Evolutionary conservation across 208 protist species (phyloP), one percentile per base, ranked within the genome.

Genomic region (Angomonas ambiguus): DNA sequence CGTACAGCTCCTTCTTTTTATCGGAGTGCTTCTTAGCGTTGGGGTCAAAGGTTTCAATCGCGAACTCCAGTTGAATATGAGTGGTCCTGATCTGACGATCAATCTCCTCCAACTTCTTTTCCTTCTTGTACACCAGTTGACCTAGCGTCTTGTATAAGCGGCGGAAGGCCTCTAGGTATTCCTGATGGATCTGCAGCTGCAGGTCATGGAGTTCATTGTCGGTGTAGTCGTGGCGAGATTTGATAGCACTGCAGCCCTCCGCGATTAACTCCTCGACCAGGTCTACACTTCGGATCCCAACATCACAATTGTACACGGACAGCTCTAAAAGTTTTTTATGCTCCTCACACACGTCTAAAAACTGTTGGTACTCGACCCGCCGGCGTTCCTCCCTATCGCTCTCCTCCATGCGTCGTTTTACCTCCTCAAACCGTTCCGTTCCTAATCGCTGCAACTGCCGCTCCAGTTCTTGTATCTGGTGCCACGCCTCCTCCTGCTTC

Each of bases 331-430:
- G 72, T 73, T 88, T 84, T 76, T 88, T 88, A 65, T 88, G 82
- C 73, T 88, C 77, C 27, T 72, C 75, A 57, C 80, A 82, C 18
- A 88, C 79, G 62, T 85, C 78, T 2, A 88, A 72, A 73, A 88
- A 88, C 76, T 88, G 82, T 71, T 88, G 82, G 76, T 88, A 88
- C 69, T 88, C 82, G 65, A 88, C 79, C 53, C 77, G 81, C 27
- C 82, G 77, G 68, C 80, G 79, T 69, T 88, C 82, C 73, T 88
- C 82, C 33, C 82, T 74, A 67, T 88, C 82, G 53, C 85, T 88
- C 73, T 88, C 82, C 76, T 88, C 82, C 48, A 88, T 85, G 62
- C 82, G 77, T 60, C 82, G 82, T 77, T 88, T 88, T 67, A 88
- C 82, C 71, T 88, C 82, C 69, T 88, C 82, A 60, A 88, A 88